Conservation (phyloP, 1,139 yeast genomes). For the Debaryomyces nepalensis region DNA sequence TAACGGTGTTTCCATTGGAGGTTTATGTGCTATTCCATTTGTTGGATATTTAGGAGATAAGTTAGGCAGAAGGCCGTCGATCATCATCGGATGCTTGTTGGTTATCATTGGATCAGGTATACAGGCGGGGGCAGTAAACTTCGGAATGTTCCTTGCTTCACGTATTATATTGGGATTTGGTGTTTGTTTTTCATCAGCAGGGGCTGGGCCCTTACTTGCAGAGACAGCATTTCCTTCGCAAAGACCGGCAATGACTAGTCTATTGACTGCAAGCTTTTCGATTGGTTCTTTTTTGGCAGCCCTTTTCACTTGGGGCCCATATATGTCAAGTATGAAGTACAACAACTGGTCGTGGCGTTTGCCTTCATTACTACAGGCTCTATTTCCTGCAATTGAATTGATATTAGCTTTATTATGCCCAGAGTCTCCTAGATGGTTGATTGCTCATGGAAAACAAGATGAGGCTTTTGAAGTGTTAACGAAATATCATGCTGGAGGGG, state of each 20-base stretch:
- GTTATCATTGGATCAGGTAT: conserved; percentile 42
- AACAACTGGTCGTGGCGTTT: conserved; percentile 18
- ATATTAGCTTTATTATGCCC: conserved; percentile 47
- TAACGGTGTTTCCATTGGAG: background rate
- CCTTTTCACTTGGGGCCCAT: conserved; percentile 19
- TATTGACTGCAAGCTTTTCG: conserved; percentile 20
- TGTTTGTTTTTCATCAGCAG: conserved; percentile 24
- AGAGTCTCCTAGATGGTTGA: conserved; percentile 52
- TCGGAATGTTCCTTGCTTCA: conserved; percentile 40
- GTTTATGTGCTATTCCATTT: background rate
- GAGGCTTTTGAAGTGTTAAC: conserved; percentile 47
- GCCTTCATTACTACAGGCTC: conserved; percentile 9
- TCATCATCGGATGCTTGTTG: background rate
- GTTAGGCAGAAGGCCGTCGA: background rate
- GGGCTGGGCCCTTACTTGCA: conserved; percentile 40
- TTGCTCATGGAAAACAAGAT: conserved; percentile 39
- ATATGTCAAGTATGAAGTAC: conserved; percentile 12
- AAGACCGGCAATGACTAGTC: conserved; percentile 21
- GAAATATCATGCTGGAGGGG: conserved; percentile 45
- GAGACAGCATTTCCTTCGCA: conserved; percentile 25
- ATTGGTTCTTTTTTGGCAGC: conserved; percentile 24
- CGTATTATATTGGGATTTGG: conserved; percentile 47
- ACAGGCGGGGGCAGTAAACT: conserved; percentile 39
- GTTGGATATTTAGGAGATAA: background rate
- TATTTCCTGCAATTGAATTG: conserved; percentile 29